Evolutionary conservation across 1,284 basidiomycete species (phyloP), one percentile per base, ranked within the genome.

Genomic region (Cutaneotrichosporon sp.): DNA sequence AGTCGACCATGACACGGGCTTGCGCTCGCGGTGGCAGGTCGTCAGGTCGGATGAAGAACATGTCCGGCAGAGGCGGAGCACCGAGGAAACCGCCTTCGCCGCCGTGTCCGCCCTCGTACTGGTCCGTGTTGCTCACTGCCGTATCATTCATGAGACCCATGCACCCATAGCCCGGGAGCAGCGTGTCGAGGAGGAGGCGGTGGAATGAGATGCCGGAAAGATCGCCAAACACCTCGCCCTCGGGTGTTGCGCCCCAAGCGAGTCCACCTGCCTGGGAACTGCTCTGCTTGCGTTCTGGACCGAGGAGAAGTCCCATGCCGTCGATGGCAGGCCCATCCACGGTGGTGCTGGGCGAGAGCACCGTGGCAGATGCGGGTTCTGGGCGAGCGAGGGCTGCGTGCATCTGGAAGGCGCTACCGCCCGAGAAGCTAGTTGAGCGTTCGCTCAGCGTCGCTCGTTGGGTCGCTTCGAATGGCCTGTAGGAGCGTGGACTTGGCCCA

Each of bases 151-250:
- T 34, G 14, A 31, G 51, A 5, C 30, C 51, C 31, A 53, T 53
- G 51, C 51, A 53, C 2, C 31, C 14, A 32, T 65, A 64, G 0
- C 61, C 64, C 0, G 69, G 69, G 4, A 70, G 61, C 4, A 70
- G 57, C 2, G 62, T 62, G 50, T 68, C 62, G 21, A 70, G 60
- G 9, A 70, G 66, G 30, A 70, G 40, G 18, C 51, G 60, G 52
- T 70, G 69, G 57, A 70, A 70, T 2, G 62, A 60, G 47, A 68
- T 63, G 26, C 69, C 69, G 13, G 69, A 70, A 14, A 58, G 62
- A 5, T 60, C 57, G 10, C 69, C 69, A 56, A 68, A 70, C 5
- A 68, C 58, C 47, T 70, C 69, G 18, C 38, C 50, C 32, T 60
- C 65, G 2, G 61, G 53, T 1, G 55, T 14, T 2, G 31, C 52